Conservation (phyloP, 495 filamentous ascomycete genomes). For the Xylaria acuta region DNA sequence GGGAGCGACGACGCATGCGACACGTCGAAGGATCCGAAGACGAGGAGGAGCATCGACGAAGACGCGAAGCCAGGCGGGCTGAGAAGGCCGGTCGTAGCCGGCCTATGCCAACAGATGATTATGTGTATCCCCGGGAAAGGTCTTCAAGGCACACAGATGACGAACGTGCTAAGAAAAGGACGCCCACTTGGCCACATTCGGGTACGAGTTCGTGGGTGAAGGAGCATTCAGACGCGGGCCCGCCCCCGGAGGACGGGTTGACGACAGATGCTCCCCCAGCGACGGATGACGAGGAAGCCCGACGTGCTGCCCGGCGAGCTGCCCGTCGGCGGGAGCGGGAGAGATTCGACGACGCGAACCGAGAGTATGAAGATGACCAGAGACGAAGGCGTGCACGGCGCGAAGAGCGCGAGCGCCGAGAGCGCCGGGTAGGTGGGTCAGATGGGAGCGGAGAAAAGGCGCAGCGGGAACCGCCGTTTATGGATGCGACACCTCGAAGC, state of each 20-base stretch:
- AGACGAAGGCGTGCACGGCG: constrained; percentile 49
- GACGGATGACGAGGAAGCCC: constrained; percentile 53
- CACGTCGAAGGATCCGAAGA: constrained; percentile 44
- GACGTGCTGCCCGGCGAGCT: constrained; percentile 51
- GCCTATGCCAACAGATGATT: constrained; percentile 47
- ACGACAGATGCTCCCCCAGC: constrained; percentile 36
- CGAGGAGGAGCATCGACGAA: constrained; percentile 58
- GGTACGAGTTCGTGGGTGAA: constrained; percentile 65
- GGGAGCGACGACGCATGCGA: constrained; percentile 43
- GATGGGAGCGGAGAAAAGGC: constrained; percentile 52
- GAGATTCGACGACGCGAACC: constrained; percentile 50
- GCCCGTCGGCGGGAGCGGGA: constrained; percentile 47
- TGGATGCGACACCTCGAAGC: constrained; percentile 54
- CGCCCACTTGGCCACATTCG: constrained; percentile 57
- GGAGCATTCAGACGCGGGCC: constrained; percentile 64
- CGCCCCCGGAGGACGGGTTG: constrained; percentile 50
- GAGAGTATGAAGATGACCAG: constrained; percentile 51
- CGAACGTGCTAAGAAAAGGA: constrained; percentile 41
- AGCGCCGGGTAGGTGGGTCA: constrained; percentile 44
- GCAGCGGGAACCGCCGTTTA: constrained; percentile 45
- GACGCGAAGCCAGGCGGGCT: constrained; percentile 54
- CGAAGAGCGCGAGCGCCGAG: constrained; percentile 51
- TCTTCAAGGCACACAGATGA: constrained; percentile 42
- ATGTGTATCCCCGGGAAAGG: constrained; percentile 53
- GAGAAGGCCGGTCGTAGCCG: constrained; percentile 45